Evolutionary conservation across 805 yeast species (phyloP).

Genomic region (Saccharomycopsis babjevae): DNA sequence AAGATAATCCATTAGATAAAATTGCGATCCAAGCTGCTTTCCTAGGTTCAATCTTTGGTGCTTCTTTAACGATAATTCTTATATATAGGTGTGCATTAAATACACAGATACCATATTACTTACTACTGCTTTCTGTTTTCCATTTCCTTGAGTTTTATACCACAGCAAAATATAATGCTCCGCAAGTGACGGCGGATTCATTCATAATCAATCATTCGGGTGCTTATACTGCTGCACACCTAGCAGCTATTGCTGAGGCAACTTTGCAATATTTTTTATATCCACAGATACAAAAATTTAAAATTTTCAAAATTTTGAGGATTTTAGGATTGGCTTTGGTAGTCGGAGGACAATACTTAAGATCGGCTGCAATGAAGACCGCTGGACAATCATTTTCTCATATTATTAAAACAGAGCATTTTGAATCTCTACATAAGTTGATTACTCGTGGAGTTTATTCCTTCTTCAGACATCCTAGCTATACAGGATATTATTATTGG

Average conservation of each 20-base stretch:
- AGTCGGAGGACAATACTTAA: constrained; percentile 51
- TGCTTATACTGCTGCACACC: constrained; percentile 49
- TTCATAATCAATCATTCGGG: constrained; percentile 56
- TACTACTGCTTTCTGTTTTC: constrained; percentile 42
- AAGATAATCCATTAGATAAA: constrained; percentile 33
- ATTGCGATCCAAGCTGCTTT: constrained; percentile 35
- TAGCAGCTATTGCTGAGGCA: constrained; percentile 42
- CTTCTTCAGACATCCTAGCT: constrained; percentile 75
- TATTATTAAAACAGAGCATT: constrained; percentile 41
- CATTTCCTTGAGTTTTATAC: constrained; percentile 76
- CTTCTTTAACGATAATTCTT: constrained; percentile 12
- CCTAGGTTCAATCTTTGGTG: constrained; percentile 37
- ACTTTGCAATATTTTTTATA: constrained; percentile 32
- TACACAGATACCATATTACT: constrained; percentile 38
- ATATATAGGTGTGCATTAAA: constrained; percentile 24
- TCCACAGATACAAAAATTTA: constrained; percentile 29
- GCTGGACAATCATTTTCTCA: constrained; percentile 87
- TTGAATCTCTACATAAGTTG: constrained; percentile 46
- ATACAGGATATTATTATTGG: constrained; percentile 90
- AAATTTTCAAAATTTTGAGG: not conserved
- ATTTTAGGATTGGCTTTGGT: constrained; percentile 38
- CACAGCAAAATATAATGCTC: constrained; percentile 66
- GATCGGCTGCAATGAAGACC: constrained; percentile 77
- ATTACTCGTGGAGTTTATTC: constrained; percentile 69
- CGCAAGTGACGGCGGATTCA: constrained; percentile 59